Evolutionary conservation across 177 flowering plant species (phyloP).

Genomic region (Vitis hybrid): DNA sequence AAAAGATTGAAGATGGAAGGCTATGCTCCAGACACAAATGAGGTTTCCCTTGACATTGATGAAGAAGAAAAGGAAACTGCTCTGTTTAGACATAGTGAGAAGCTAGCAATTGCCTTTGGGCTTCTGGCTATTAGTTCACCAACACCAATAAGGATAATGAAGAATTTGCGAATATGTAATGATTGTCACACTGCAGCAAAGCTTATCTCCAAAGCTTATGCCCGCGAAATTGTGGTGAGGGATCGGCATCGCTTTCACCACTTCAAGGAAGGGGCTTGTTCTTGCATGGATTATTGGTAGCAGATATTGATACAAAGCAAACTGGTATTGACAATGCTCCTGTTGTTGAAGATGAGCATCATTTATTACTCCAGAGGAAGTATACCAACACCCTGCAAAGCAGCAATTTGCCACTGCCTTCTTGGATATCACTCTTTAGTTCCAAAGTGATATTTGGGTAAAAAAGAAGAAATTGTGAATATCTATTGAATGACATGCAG

Average conservation of each 20-base stretch:
- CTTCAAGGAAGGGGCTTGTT: conserved; percentile 39
- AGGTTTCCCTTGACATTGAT: conserved; percentile 35
- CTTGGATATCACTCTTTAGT: no score
- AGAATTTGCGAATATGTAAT: conserved; percentile 44
- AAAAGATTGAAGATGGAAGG: conserved; percentile 38
- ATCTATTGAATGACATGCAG: no score
- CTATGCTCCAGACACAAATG: conserved; percentile 31
- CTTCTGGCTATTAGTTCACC: conserved; percentile 30
- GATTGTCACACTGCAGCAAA: conserved; percentile 39
- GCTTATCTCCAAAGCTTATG: conserved; percentile 32
- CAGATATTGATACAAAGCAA: neutral
- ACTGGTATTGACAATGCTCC: neutral
- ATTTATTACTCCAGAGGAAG: no score
- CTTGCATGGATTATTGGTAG: conserved; percentile 47
- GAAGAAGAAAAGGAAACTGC: conserved; percentile 43
- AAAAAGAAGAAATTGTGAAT: no score
- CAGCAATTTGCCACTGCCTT: no score
- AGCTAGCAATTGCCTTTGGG: conserved; percentile 47
- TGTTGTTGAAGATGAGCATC: neutral
- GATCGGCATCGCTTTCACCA: conserved; percentile 46
- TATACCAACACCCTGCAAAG: no score
- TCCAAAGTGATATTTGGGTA: no score
- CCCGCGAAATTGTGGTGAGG: conserved; percentile 39
- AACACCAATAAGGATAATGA: conserved; percentile 38
- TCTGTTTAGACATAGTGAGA: conserved; percentile 49